phyloP scores from a whole-genome alignment of 768 basidiomycete species.

The Mycena polygramma region DNA sequence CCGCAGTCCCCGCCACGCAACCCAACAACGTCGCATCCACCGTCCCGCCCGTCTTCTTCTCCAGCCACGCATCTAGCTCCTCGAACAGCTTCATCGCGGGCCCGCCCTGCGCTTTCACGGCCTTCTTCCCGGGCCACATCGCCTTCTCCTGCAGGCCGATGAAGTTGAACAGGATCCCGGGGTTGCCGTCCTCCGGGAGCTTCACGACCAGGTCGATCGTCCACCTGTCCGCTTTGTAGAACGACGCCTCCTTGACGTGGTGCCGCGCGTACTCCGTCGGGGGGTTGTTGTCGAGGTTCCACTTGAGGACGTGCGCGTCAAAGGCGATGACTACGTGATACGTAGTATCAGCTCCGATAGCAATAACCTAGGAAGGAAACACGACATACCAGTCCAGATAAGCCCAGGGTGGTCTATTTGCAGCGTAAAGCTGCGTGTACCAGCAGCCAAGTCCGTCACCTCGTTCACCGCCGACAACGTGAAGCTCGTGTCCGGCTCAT shows the following conservation, averaged over 20 bases:
- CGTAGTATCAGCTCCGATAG: neutral
- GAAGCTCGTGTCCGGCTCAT: conserved; percentile 51
- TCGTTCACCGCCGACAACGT: conserved; percentile 71
- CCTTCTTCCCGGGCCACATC: conserved; percentile 85
- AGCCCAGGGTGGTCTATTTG: conserved; percentile 81
- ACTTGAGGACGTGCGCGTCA: conserved; percentile 88
- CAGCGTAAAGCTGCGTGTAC: conserved; percentile 79
- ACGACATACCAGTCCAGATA: conserved; percentile 82
- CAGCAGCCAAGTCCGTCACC: conserved; percentile 63
- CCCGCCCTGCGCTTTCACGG: conserved; percentile 62
- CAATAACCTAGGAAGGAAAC: neutral
- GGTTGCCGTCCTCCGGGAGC: conserved; percentile 51
- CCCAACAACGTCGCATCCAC: conserved; percentile 80
- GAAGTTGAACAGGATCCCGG: conserved; percentile 74
- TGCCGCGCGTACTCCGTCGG: conserved; percentile 83
- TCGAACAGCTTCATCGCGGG: conserved; percentile 82
- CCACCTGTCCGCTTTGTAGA: conserved; percentile 83
- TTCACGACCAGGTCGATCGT: conserved; percentile 79
- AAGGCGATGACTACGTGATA: conserved; percentile 79
- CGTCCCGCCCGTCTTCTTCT: conserved; percentile 68
- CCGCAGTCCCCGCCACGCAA: conserved; percentile 73
- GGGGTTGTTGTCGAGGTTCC: conserved; percentile 86
- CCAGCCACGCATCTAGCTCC: conserved; percentile 81
- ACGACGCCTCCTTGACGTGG: conserved; percentile 93
- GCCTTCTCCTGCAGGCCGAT: conserved; percentile 86